These are phyloP conservation scores for Coemansia asiatica DNA, from an alignment of 192 early-diverging fungal species.

Conservation along the genomic window DNA sequence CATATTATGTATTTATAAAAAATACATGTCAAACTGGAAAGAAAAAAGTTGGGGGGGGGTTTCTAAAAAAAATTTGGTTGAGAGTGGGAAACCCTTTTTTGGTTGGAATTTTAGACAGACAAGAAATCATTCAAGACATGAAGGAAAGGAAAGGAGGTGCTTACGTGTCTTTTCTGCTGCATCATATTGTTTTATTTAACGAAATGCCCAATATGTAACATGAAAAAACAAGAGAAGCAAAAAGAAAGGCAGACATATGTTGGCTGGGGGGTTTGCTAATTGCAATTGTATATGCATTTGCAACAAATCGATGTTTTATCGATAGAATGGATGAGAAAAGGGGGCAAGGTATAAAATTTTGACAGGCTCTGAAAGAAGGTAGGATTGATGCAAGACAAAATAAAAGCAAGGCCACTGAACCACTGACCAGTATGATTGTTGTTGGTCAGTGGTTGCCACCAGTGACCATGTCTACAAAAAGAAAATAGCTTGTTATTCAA, in stretches of 20 bases:
- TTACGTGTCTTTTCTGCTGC: neutral
- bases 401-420: neutral
- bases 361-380: neutral
- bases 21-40: neutral
- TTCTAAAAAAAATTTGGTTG: neutral
- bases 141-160: neutral
- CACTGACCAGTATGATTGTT: neutral
- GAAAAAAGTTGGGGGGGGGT: constrained; percentile 2
- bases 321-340: neutral
- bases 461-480: neutral
- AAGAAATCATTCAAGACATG: neutral
- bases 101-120: neutral
- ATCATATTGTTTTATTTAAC: neutral
- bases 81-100: neutral
- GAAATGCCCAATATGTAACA: neutral
- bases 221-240: neutral
- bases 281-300: neutral
- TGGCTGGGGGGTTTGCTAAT: neutral
- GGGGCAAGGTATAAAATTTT: neutral
- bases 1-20: neutral
- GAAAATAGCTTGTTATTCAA: too few relatives aligned
- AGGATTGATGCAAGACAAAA: neutral
- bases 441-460: neutral
- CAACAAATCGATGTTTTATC: constrained; percentile 16
- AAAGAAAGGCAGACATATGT: neutral